Base-by-base conservation (phyloP, 2,329 filamentous ascomycete species). In the Grosmannia huntii region DNA sequence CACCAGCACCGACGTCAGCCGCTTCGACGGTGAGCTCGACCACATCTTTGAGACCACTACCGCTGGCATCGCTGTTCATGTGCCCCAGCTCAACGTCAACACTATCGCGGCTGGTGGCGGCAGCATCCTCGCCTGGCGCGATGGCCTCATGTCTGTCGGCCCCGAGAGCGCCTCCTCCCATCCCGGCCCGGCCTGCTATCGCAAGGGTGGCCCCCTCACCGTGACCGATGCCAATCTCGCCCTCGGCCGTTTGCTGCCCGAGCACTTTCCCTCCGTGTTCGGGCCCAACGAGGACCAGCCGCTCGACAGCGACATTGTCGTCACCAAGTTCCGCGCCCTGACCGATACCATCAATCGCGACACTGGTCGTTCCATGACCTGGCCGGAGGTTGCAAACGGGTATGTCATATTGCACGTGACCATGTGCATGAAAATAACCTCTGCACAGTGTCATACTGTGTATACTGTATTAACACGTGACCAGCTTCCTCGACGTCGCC, bases 81-180 rank as follows among this genome's bases (percentile, higher is more conserved):
- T 87, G 0, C 90, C 90, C 0, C 90, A 95, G 66, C 78, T 96
- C 0, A 90, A 96, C 66, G 95, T 96, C 73, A 95, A 95, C 69
- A 96, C 90, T 0, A 90, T 96, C 1, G 90, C 90, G n/a, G 55
- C 55, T 14, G 90, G 90, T 51, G 91, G 91, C 62, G 89, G 89
- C 12, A 50, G 38, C 41, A 76, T 83, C 16, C 72, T 90, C 0
- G 84, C 84, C 66, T 86, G 80, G 75, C 78, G 77, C 52, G 86
- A 87, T 59, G 84, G 84, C 0, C 71, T 88, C 0, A 85, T 87
- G 60, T 78, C 83, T 0, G 84, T 87, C 12, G 84, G 84, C 0
- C 84, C 84, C 1, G 83, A 91, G 86, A 1, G 78, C 84, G 36
- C 76, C 95, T 5, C 92, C 92, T 90, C 91, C 0, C 89, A 89